Conservation (phyloP, 2,329 filamentous ascomycete genomes). For the Stenocarpella maydis region DNA sequence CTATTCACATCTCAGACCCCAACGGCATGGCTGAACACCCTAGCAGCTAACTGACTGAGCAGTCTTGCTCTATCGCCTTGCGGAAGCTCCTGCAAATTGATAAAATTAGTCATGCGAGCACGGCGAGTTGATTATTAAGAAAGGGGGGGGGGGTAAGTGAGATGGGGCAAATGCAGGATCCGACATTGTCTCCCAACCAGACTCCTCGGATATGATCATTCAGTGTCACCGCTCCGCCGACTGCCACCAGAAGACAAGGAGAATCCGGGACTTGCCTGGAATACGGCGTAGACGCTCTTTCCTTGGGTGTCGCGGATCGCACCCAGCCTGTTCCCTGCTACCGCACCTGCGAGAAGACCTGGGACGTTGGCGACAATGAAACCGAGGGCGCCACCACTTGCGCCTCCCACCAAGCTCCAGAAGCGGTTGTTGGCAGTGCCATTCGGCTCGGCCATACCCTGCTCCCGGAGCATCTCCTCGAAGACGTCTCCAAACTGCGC, state of each 20-base stretch:
- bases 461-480: constrained; percentile 88
- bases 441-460: constrained; percentile 80
- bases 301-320: constrained; percentile 88
- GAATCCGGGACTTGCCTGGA: constrained; percentile 59
- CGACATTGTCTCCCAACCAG: not conserved
- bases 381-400: constrained; percentile 88
- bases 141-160: no score
- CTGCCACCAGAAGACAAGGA: not conserved
- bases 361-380: constrained; percentile 96
- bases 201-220: not conserved
- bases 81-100: constrained; percentile 71
- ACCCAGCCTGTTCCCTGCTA: constrained; percentile 91
- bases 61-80: constrained; percentile 82
- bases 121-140: no score
- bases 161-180: not conserved
- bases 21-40: constrained; percentile 84
- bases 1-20: constrained; percentile 51
- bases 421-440: constrained; percentile 74
- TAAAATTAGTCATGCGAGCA: constrained; percentile 27
- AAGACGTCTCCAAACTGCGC: constrained; percentile 90
- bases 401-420: constrained; percentile 85
- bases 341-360: constrained; percentile 86
- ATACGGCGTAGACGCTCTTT: constrained; percentile 95
- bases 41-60: constrained; percentile 83
- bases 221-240: no score